Conservation (phyloP, 208 protist species). For the Trypanosoma congolense region DNA sequence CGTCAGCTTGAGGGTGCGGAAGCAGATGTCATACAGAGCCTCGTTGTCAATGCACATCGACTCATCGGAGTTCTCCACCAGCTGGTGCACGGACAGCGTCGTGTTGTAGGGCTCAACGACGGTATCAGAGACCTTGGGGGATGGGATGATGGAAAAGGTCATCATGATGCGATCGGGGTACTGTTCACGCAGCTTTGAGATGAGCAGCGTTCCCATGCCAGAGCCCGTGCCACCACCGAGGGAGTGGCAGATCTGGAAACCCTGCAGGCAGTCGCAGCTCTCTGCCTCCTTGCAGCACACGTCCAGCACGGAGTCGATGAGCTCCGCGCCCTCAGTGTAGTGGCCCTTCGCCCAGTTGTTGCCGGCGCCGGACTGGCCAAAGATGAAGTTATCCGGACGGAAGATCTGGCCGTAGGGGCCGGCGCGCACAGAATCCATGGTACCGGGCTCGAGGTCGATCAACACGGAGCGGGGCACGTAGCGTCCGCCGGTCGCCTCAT, state of each 20-base stretch:
- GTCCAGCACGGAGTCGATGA: conserved; percentile 97
- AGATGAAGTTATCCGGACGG: conserved; percentile 97
- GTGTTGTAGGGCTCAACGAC: conserved; percentile 98
- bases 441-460: conserved; percentile 91
- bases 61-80: conserved; percentile 97
- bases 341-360: conserved; percentile 99
- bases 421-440: conserved; percentile 96
- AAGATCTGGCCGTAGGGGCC: conserved; percentile 91
- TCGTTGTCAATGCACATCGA: conserved; percentile 98
- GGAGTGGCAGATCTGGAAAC: conserved; percentile 98
- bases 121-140: conserved; percentile 96
- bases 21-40: conserved; percentile 99
- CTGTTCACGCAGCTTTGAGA: conserved; percentile 98
- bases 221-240: conserved; percentile 98
- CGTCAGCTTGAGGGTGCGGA: conserved; percentile 95
- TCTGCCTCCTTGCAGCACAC: conserved; percentile 98
- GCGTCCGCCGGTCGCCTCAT: conserved; percentile 90
- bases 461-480: conserved; percentile 79
- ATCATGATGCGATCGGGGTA: conserved; percentile 98
- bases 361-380: conserved; percentile 95
- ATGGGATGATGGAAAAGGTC: conserved; percentile 98
- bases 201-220: conserved; percentile 96
- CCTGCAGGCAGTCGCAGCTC: conserved; percentile 97
- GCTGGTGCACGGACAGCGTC: conserved; percentile 97
- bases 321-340: conserved; percentile 98